A percentile compares a stretch with the other conserved stretches of the same genome.
Conservation (phyloP, 148 eudicot species). For the Cornus florida region DNA sequence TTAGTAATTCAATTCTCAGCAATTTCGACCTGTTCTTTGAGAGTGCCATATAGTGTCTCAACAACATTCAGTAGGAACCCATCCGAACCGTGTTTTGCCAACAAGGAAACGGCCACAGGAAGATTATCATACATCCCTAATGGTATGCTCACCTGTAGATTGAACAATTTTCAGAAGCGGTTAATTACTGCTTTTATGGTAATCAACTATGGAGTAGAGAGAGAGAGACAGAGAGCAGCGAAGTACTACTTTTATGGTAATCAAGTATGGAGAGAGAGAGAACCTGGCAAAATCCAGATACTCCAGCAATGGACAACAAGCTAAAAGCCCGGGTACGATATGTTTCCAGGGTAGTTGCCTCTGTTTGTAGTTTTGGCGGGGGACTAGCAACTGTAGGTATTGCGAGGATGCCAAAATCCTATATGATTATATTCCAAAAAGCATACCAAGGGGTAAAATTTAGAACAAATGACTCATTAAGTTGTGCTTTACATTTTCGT, state of each 20-base stretch:
- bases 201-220: slow-evolving; percentile 6
- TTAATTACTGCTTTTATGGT: too few species aligned
- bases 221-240: slow-evolving; percentile 11
- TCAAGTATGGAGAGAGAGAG: slow-evolving; percentile 14
- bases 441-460: background rate
- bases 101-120: slow-evolving; percentile 70
- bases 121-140: slow-evolving; percentile 66
- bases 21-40: slow-evolving; percentile 42
- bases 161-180: background rate
- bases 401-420: slow-evolving; percentile 75
- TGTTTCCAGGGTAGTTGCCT: slow-evolving; percentile 51
- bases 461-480: background rate
- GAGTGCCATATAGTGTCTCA: slow-evolving; percentile 41
- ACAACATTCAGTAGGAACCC: slow-evolving; percentile 63
- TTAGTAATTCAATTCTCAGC: slow-evolving; percentile 25
- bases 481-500: background rate
- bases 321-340: slow-evolving; percentile 79
- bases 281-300: slow-evolving; percentile 94
- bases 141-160: slow-evolving; percentile 75
- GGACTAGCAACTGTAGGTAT: slow-evolving; percentile 89
- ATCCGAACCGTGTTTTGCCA: slow-evolving; percentile 89
- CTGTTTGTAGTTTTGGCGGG: slow-evolving; percentile 77
- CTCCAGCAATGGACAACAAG: slow-evolving; percentile 78
- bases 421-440: background rate
- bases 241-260: background rate